These are phyloP conservation scores for Fusarium foetens DNA, from an alignment of 2,329 filamentous ascomycete genomes.

Conservation along the genomic window DNA sequence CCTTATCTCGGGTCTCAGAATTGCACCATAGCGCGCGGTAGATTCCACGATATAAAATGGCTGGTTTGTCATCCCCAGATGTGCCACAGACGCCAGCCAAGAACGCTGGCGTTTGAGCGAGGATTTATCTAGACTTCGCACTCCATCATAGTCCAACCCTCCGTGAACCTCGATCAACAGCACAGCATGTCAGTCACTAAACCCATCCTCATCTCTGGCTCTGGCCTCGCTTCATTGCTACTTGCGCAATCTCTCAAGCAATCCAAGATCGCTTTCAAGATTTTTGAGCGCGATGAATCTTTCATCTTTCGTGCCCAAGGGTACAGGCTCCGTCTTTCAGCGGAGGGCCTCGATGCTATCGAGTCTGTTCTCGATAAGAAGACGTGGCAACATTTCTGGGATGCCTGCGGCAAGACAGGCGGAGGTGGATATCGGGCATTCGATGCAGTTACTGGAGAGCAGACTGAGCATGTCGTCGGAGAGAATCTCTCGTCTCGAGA, in stretches of 20 bases:
- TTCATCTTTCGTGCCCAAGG: conserved; percentile 68
- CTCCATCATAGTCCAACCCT: not conserved
- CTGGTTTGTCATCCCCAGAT: not conserved
- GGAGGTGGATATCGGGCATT: conserved; percentile 62
- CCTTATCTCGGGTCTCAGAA: not conserved
- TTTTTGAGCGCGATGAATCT: conserved; percentile 66
- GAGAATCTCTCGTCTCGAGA: conserved; percentile 60
- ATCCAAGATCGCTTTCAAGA: conserved; percentile 59
- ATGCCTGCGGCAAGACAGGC: conserved; percentile 68
- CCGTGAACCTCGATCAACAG: not conserved
- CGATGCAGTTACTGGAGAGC: conserved; percentile 64
- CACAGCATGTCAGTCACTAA: conserved; percentile 39
- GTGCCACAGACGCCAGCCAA: not conserved
- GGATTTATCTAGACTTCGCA: not conserved
- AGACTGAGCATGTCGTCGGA: conserved; percentile 43
- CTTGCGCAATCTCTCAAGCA: conserved; percentile 56
- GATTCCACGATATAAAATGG: not conserved
- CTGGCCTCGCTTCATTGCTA: conserved; percentile 56
- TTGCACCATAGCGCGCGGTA: conserved; percentile 2
- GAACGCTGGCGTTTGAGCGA: not conserved
- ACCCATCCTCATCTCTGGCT: conserved; percentile 57
- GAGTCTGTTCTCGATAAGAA: conserved; percentile 64
- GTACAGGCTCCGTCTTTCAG: conserved; percentile 68
- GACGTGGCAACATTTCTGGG: conserved; percentile 65
- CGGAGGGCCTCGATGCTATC: conserved; percentile 68